Percentiles rank a stretch among this genome's conserved stretches.
phyloP scores from a whole-genome alignment of 495 filamentous ascomycete genomes.

The Neurospora tetrasperma region DNA sequence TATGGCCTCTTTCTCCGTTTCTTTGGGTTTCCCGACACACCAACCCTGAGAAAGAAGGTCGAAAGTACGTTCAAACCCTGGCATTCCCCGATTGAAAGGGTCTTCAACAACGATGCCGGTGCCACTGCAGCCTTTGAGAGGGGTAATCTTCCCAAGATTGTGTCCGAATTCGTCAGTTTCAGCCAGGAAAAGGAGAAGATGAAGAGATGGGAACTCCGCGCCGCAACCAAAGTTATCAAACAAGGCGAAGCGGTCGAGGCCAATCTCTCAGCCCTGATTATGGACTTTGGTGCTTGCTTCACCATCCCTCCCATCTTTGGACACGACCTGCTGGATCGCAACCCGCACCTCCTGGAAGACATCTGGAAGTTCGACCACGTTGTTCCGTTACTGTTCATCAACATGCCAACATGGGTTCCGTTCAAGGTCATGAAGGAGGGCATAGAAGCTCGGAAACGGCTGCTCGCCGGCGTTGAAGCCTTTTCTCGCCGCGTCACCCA shows the following conservation, averaged over 20 bases:
- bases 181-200: not conserved
- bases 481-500: slow-evolving; percentile 4
- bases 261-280: not conserved
- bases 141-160: not conserved
- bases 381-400: slow-evolving; percentile 11
- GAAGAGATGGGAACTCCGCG: slow-evolving; percentile 2
- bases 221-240: not conserved
- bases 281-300: slow-evolving; percentile 5
- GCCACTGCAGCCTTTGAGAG: slow-evolving; percentile 2
- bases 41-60: not conserved
- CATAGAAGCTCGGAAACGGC: slow-evolving; percentile 1
- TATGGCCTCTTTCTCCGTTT: slow-evolving; percentile 2
- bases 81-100: not conserved
- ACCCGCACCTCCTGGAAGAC: slow-evolving; percentile 4
- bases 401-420: slow-evolving; percentile 9
- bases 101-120: slow-evolving; percentile 4
- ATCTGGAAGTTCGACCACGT: slow-evolving; percentile 14
- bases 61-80: not conserved
- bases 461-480: not conserved
- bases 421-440: slow-evolving; percentile 12
- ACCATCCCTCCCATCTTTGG: slow-evolving; percentile 8
- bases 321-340: slow-evolving; percentile 1
- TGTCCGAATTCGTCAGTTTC: slow-evolving; percentile 2
- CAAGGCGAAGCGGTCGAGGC: slow-evolving; percentile 1
- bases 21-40: slow-evolving; percentile 2